Evolutionary conservation across 2,329 filamentous ascomycete genomes (phyloP), one percentile per base, ranked within the genome.

Genomic region (Rhynchosporium agropyri): DNA sequence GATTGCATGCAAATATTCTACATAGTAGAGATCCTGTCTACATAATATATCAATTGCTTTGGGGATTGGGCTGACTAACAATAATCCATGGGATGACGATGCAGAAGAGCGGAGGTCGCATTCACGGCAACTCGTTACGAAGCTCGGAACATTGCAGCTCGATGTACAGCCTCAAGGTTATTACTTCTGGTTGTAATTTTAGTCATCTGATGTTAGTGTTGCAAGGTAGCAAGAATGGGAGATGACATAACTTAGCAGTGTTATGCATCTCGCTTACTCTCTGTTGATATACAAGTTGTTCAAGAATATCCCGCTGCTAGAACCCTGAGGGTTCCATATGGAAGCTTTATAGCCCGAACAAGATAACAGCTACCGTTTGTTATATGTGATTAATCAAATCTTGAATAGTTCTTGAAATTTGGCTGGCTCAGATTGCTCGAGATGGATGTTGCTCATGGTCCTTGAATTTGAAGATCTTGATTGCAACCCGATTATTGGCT

Each of bases 401-500:
- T 72, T 74, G 65, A 81, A 81, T 8, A 79, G 79, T 3, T 74
- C 67, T 1, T 63, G 54, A 69, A 82, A 80, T 4, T 58, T 69
- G 9, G 75, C 76, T 0, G 67, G 67, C 63, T 79, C 76, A 20
- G 74, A 73, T 7, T 70, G 63, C 59, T 79, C 75, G 15, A 81
- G 71, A 61, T 76, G 76, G 72, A 3, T 76, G 73, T 72, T 80
- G 80, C 9, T 69, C 69, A 31, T 63, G 63, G 67, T 81, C 78
- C 67, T 79, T 80, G 73, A 78, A 67, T 74, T 80, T 81, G 77
- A 75, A 81, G 26, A 80, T 71, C 64, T 76, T 78, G 73, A 82
- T 78, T 62, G 79, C 78, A 13, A 77, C 75, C 3, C 76, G 73
- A 54, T 77, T 76, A 49, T 80, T 60, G n/a, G 48, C 58, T 57